Conservation (phyloP, 177 flowering plant species). For the Telopea speciosissima region DNA sequence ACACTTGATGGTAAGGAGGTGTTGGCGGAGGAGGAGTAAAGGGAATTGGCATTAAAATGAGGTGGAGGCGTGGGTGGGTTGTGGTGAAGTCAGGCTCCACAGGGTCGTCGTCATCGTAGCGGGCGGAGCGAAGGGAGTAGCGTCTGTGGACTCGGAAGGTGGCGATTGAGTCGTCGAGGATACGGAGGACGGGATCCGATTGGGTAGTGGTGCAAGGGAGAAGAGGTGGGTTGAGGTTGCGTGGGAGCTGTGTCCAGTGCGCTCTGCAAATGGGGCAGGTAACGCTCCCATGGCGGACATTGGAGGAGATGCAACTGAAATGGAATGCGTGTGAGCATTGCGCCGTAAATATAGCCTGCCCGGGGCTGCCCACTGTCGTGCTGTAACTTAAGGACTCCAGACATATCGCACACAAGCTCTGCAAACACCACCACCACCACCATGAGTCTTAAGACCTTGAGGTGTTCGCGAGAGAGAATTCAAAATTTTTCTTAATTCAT, state of each 20-base stretch:
- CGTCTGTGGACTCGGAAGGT: slow-evolving; percentile 77
- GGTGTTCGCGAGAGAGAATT: background rate
- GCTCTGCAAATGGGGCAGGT: slow-evolving; percentile 92
- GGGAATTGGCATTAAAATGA: slow-evolving; percentile 38
- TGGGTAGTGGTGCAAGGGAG: slow-evolving; percentile 31
- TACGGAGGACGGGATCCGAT: slow-evolving; percentile 62
- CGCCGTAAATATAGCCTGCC: slow-evolving; percentile 78
- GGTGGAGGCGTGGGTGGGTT: slow-evolving; percentile 39
- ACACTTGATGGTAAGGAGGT: background rate
- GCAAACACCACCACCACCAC: background rate
- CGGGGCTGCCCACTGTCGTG: slow-evolving; percentile 30
- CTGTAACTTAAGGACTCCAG: slow-evolving; percentile 18
- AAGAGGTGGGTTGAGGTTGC: slow-evolving; percentile 39
- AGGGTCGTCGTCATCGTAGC: slow-evolving; percentile 81
- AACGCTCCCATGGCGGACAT: slow-evolving; percentile 80
- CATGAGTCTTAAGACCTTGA: no score
- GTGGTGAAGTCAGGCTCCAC: slow-evolving; percentile 42
- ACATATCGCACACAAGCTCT: background rate
- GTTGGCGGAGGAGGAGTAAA: slow-evolving; percentile 22
- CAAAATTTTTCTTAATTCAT: background rate
- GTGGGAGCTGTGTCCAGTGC: slow-evolving; percentile 87
- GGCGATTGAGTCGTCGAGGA: slow-evolving; percentile 86
- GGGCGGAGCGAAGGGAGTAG: slow-evolving; percentile 65
- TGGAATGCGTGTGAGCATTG: slow-evolving; percentile 95
- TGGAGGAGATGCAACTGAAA: slow-evolving; percentile 76